These are phyloP conservation scores for Grosmannia penicillata DNA, from an alignment of 2,329 filamentous ascomycete species.

Conservation along the genomic window DNA sequence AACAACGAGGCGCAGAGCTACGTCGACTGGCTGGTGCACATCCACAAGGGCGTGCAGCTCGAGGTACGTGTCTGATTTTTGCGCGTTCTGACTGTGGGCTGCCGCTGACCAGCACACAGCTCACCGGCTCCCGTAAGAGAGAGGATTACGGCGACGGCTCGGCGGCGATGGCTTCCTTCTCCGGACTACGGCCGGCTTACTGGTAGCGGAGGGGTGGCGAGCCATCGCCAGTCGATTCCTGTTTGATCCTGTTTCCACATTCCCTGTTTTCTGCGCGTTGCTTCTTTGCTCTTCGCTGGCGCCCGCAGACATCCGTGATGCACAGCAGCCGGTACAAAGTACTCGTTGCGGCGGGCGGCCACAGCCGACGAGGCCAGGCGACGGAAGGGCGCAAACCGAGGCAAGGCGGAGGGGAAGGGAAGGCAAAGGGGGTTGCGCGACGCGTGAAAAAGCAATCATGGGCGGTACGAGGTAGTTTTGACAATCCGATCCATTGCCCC, in stretches of 20 bases:
- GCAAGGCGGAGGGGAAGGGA: too few relatives aligned
- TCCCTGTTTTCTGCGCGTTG: too few relatives aligned
- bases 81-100: not conserved
- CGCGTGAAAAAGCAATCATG: too few relatives aligned
- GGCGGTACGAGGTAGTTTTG: too few relatives aligned
- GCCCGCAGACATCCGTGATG: too few relatives aligned
- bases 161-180: conserved; percentile 37
- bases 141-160: conserved; percentile 38
- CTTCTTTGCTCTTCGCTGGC: too few relatives aligned
- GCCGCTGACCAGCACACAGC: conserved; percentile 20
- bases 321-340: too few relatives aligned
- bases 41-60: conserved; percentile 84
- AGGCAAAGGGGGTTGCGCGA: too few relatives aligned
- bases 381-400: too few relatives aligned
- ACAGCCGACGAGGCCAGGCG: too few relatives aligned
- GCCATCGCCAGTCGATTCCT: not conserved
- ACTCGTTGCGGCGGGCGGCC: too few relatives aligned
- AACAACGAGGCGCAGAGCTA: conserved; percentile 98
- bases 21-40: conserved; percentile 93
- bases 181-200: conserved; percentile 18
- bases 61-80: conserved; percentile 38
- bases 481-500: too few relatives aligned
- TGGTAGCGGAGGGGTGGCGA: conserved; percentile 10
- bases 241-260: not conserved
- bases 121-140: conserved; percentile 57